Evolutionary conservation across 164 flowering plant genomes (phyloP).

Genomic region (Nymphaea thermarum): DNA sequence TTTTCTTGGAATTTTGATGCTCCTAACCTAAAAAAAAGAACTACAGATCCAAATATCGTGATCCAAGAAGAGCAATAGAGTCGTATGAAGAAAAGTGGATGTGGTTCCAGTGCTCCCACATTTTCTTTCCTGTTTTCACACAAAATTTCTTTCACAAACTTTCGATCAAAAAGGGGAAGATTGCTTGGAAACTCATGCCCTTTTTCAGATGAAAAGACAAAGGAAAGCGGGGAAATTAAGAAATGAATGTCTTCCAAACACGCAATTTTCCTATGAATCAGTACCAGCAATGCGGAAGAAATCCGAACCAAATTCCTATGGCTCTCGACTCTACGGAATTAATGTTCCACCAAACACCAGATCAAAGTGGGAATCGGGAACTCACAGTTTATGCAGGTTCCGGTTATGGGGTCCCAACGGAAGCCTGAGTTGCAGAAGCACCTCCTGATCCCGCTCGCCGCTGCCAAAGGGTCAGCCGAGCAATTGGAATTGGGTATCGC

Average conservation of each 20-base stretch:
- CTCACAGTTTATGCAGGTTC: not conserved
- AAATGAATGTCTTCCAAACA: no score
- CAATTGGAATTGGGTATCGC: not conserved
- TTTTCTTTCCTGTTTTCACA: no score
- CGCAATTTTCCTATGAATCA: no score
- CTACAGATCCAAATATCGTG: no score
- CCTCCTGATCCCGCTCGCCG: not conserved
- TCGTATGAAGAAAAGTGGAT: no score
- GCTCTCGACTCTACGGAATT: not conserved
- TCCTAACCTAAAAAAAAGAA: no score
- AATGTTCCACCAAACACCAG: not conserved
- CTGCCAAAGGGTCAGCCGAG: not conserved
- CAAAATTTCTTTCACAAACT: no score
- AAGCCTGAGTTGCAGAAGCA: not conserved
- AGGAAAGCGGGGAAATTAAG: not conserved
- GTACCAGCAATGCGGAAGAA: no score
- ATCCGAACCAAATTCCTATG: not conserved
- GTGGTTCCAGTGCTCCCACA: no score
- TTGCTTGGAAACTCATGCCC: not conserved
- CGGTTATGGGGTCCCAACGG: not conserved
- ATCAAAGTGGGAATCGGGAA: not conserved
- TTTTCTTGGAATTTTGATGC: no score
- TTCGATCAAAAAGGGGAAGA: no score
- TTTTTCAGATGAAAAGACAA: not conserved
- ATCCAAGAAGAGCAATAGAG: no score